These are phyloP conservation scores for Thinopyrum elongatum DNA, from an alignment of 176 grass and related monocot genomes.

Conservation along the genomic window DNA sequence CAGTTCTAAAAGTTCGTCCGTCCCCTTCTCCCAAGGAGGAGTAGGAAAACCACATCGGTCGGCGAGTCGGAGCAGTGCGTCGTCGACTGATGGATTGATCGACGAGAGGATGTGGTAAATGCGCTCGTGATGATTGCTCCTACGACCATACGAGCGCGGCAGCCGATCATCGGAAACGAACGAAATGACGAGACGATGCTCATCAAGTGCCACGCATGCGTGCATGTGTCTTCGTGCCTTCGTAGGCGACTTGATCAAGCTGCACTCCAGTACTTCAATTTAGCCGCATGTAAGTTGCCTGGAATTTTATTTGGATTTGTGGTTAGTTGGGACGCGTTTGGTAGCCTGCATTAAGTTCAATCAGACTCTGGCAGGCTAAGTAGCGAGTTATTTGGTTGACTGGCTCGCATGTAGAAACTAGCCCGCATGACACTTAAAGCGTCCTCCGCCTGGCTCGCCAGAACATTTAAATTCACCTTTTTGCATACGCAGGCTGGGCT, in stretches of 20 bases:
- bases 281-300: too few species aligned
- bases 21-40: not conserved
- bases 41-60: not conserved
- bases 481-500: too few species aligned
- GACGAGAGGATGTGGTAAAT: not conserved
- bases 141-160: not conserved
- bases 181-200: not conserved
- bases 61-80: not conserved
- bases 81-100: not conserved
- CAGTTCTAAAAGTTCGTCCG: not conserved
- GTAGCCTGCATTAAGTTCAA: too few species aligned
- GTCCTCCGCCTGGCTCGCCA: too few species aligned
- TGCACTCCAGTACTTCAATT: too few species aligned
- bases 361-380: too few species aligned
- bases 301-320: too few species aligned
- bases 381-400: too few species aligned
- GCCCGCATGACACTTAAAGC: too few species aligned
- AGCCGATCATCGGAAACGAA: not conserved
- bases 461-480: too few species aligned
- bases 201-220: not conserved
- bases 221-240: not conserved
- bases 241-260: not conserved
- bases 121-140: not conserved
- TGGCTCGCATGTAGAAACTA: too few species aligned
- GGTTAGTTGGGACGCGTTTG: too few species aligned